phyloP scores from a whole-genome alignment of 2,329 filamentous ascomycete genomes.

The Aureobasidium lini region DNA sequence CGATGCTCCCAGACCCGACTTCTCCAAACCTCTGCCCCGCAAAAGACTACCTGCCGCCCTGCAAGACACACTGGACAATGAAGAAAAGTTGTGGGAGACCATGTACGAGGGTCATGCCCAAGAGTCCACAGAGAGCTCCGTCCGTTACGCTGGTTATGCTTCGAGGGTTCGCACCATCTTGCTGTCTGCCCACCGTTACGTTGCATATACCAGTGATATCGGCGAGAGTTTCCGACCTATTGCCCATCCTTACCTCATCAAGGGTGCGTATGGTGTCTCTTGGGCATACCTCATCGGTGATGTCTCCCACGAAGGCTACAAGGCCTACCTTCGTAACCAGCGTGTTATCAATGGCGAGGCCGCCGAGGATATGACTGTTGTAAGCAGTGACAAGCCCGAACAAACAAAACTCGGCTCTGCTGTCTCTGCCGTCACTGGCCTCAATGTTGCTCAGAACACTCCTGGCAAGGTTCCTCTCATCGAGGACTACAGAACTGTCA shows the following conservation, averaged over 20 bases:
- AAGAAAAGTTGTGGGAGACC: conserved; percentile 71
- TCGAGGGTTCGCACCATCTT: conserved; percentile 61
- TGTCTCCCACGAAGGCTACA: conserved; percentile 88
- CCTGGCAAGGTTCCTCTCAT: conserved; percentile 57
- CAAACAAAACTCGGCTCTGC: conserved; percentile 15
- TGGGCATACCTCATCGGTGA: conserved; percentile 92
- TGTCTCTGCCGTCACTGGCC: conserved; percentile 19
- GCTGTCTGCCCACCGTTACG: conserved; percentile 84
- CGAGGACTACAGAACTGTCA: conserved; percentile 85
- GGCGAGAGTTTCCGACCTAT: conserved; percentile 93
- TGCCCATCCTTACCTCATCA: conserved; percentile 75
- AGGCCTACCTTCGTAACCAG: conserved; percentile 85
- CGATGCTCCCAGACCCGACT: conserved; percentile 38
- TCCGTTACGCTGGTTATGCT: conserved; percentile 91
- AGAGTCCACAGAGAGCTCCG: conserved; percentile 74
- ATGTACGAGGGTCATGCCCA: conserved; percentile 67
- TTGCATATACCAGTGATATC: conserved; percentile 91
- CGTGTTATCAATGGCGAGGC: conserved; percentile 59
- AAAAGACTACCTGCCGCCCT: conserved; percentile 48
- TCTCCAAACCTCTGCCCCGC: conserved; percentile 40
- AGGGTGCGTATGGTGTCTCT: conserved; percentile 78
- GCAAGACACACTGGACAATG: conserved; percentile 49
- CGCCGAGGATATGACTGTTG: not conserved
- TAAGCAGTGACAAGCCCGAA: conserved; percentile 30
- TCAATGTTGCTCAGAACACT: conserved; percentile 11